Conservation (phyloP, 2,329 filamentous ascomycete genomes). For the Pseudocercospora eumusae region DNA sequence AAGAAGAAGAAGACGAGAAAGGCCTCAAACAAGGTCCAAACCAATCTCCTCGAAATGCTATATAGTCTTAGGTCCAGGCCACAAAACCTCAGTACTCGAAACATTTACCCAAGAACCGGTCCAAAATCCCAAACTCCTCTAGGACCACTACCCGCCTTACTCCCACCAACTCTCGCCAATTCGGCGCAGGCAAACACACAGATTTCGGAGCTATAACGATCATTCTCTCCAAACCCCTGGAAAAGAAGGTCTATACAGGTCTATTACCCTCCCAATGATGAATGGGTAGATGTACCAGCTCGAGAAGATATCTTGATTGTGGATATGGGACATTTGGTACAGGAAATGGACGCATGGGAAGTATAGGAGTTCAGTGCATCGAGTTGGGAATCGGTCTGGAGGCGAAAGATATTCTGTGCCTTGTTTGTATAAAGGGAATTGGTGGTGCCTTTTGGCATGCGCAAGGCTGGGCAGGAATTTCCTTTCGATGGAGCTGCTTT, state of each 20-base stretch:
- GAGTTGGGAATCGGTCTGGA: slow-evolving; percentile 47
- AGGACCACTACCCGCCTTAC: slow-evolving; percentile 31
- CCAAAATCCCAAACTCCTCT: slow-evolving; percentile 35
- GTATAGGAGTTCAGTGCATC: slow-evolving; percentile 48
- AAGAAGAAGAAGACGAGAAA: slow-evolving; percentile 30
- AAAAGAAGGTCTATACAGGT: slow-evolving; percentile 49
- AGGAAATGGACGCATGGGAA: slow-evolving; percentile 49
- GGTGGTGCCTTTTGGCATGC: too few relatives aligned
- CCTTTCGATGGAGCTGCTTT: too few relatives aligned
- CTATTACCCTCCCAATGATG: slow-evolving; percentile 39
- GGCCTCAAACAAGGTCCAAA: slow-evolving; percentile 42
- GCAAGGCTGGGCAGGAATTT: too few relatives aligned
- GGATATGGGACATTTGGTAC: slow-evolving; percentile 54
- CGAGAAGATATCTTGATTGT: slow-evolving; percentile 50
- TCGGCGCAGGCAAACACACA: slow-evolving; percentile 29
- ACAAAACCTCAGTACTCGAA: slow-evolving; percentile 26
- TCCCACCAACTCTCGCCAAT: slow-evolving; percentile 25
- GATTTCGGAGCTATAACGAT: slow-evolving; percentile 46
- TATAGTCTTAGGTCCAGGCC: slow-evolving; percentile 29
- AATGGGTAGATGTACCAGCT: slow-evolving; percentile 49
- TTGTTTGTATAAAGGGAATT: slow-evolving; percentile 47
- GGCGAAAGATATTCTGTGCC: slow-evolving; percentile 49
- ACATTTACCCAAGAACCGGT: slow-evolving; percentile 34
- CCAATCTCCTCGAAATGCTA: slow-evolving; percentile 34
- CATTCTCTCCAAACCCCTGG: slow-evolving; percentile 49